phyloP scores from a whole-genome alignment of 176 grass and related monocot genomes.

The Ananas comosus region DNA sequence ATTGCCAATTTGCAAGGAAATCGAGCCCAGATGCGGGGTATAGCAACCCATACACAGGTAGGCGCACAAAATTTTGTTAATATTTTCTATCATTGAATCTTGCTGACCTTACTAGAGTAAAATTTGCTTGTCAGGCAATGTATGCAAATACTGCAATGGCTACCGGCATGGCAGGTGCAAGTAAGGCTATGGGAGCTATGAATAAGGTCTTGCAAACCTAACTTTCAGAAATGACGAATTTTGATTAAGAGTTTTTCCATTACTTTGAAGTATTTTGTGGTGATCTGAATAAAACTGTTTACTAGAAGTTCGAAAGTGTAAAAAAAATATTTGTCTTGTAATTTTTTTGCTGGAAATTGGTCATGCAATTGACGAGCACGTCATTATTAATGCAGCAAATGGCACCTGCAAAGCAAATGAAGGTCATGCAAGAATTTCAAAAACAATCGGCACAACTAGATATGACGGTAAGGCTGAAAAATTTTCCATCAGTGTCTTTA shows the following conservation, averaged over 20 bases:
- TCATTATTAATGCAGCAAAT: constrained; percentile 60
- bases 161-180: constrained; percentile 75
- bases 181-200: constrained; percentile 83
- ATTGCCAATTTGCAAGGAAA: constrained; percentile 92
- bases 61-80: constrained; percentile 15
- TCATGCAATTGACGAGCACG: background rate
- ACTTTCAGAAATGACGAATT: background rate
- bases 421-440: constrained; percentile 93
- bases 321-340: too few relatives aligned
- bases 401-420: constrained; percentile 84
- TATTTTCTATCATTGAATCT: constrained; percentile 16
- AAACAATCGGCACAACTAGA: constrained; percentile 89
- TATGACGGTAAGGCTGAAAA: constrained; percentile 42
- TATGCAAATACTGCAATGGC: constrained; percentile 84
- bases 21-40: constrained; percentile 79
- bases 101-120: constrained; percentile 12
- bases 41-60: constrained; percentile 85
- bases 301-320: background rate
- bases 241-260: background rate
- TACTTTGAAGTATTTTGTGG: background rate
- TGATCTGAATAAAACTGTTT: background rate
- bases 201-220: constrained; percentile 58
- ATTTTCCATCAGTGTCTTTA: constrained; percentile 15
- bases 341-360: constrained; percentile 12
- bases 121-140: constrained; percentile 52